Conservation (phyloP, 495 filamentous ascomycete genomes). For the Penicillium canescens region DNA sequence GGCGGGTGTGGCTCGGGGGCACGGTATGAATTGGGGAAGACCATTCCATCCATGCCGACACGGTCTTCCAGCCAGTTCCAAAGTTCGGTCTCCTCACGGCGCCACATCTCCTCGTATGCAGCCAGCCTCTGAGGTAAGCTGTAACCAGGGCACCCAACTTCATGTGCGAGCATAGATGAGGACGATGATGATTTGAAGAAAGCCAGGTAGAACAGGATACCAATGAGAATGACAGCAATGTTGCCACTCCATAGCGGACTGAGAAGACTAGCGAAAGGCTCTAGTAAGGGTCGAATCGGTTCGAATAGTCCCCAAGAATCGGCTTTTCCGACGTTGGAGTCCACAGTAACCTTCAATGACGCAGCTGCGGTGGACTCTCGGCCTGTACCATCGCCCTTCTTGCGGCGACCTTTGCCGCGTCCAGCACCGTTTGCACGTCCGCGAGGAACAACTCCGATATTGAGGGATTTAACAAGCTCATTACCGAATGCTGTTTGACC, state of each 20-base stretch:
- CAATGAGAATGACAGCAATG: constrained; percentile 50
- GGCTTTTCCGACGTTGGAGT: constrained; percentile 36
- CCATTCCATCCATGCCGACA: constrained; percentile 70
- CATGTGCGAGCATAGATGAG: constrained; percentile 35
- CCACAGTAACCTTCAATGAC: constrained; percentile 44
- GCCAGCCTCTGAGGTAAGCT: constrained; percentile 64
- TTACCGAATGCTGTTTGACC: constrained; percentile 81
- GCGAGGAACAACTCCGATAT: constrained; percentile 67
- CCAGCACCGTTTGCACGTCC: constrained; percentile 41
- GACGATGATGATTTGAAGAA: constrained; percentile 58
- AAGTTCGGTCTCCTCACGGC: constrained; percentile 81
- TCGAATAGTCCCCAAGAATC: constrained; percentile 80
- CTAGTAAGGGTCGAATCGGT: constrained; percentile 67
- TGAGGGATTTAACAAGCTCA: constrained; percentile 72
- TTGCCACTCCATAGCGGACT: constrained; percentile 70
- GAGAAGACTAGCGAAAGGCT: constrained; percentile 69
- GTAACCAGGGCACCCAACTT: constrained; percentile 36
- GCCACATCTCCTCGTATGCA: constrained; percentile 95
- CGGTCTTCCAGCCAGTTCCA: constrained; percentile 97
- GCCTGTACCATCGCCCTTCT: constrained; percentile 51
- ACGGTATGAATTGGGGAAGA: constrained; percentile 36
- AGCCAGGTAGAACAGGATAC: constrained; percentile 55
- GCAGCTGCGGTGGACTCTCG: constrained; percentile 35
- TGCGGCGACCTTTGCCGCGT: constrained; percentile 50
- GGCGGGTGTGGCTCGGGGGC: constrained; percentile 23